These are phyloP conservation scores for Podaxis rugospora DNA, from an alignment of 768 basidiomycete genomes.

Conservation along the genomic window DNA sequence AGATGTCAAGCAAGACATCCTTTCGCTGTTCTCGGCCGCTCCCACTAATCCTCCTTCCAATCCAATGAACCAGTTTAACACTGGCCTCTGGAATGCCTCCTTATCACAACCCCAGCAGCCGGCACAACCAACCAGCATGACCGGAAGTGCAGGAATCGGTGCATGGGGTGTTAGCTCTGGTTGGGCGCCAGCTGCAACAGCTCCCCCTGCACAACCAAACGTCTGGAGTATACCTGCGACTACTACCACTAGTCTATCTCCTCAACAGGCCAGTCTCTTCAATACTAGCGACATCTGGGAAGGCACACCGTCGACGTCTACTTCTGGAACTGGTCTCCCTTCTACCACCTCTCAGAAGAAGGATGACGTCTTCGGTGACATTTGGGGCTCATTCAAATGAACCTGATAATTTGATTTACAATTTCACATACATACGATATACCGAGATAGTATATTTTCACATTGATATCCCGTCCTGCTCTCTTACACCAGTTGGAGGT, in stretches of 20 bases:
- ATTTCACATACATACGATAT: background rate
- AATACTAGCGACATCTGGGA: constrained; percentile 64
- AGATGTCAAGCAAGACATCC: constrained; percentile 80
- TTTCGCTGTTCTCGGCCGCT: constrained; percentile 69
- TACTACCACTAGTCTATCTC: constrained; percentile 14
- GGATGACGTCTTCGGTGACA: constrained; percentile 78
- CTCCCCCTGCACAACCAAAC: constrained; percentile 32
- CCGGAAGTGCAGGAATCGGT: constrained; percentile 48
- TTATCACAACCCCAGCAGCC: constrained; percentile 21
- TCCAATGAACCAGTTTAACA: constrained; percentile 33
- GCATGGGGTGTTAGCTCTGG: constrained; percentile 67
- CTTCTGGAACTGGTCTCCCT: background rate
- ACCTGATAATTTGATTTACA: background rate
- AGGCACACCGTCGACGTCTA: constrained; percentile 15
- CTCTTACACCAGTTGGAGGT: constrained; percentile 6
- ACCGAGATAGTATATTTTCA: background rate
- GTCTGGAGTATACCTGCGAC: constrained; percentile 32
- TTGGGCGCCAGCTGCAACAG: constrained; percentile 40
- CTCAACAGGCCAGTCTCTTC: constrained; percentile 34
- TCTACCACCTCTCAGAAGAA: constrained; percentile 37
- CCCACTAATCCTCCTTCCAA: constrained; percentile 26
- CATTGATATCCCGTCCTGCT: too few species aligned
- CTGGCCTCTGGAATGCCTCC: constrained; percentile 25
- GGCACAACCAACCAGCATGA: constrained; percentile 41
- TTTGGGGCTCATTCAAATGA: constrained; percentile 84